These are phyloP conservation scores for Blastobotrys niveus DNA, from an alignment of 1,139 yeast genomes.

Conservation along the genomic window DNA sequence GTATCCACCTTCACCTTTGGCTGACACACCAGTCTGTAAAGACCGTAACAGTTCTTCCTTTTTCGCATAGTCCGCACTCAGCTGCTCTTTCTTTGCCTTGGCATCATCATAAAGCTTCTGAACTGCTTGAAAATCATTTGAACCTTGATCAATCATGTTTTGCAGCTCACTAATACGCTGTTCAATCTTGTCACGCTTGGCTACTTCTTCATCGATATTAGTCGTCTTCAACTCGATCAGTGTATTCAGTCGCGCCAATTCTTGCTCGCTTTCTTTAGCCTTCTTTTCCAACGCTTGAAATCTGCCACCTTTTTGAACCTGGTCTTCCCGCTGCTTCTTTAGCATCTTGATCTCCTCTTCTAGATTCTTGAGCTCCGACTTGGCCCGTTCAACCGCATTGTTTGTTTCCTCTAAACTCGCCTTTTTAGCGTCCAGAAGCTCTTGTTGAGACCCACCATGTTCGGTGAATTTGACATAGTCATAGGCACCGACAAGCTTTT, in stretches of 20 bases:
- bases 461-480: constrained; percentile 49
- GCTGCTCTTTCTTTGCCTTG: constrained; percentile 40
- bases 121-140: constrained; percentile 29
- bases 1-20: constrained; percentile 77
- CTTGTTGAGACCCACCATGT: constrained; percentile 28
- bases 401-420: constrained; percentile 36
- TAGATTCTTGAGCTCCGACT: constrained; percentile 53
- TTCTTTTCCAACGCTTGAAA: constrained; percentile 54
- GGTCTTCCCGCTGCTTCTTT: constrained; percentile 51
- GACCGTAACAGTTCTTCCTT: constrained; percentile 81
- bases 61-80: constrained; percentile 48
- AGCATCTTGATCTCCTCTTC: constrained; percentile 57
- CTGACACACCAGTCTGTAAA: constrained; percentile 83
- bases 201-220: constrained; percentile 48
- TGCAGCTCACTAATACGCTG: constrained; percentile 25
- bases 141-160: constrained; percentile 20
- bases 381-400: constrained; percentile 37
- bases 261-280: constrained; percentile 58
- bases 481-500: constrained; percentile 71
- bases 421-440: constrained; percentile 36
- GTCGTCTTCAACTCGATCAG: constrained; percentile 52
- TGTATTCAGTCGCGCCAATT: constrained; percentile 62
- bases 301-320: constrained; percentile 56
- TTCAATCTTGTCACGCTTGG: constrained; percentile 25
- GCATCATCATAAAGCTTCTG: constrained; percentile 42